Evolutionary conservation across 192 early-diverging fungal genomes (phyloP), one percentile per base, ranked within the genome.

Genomic region (Diversispora eburnea): DNA sequence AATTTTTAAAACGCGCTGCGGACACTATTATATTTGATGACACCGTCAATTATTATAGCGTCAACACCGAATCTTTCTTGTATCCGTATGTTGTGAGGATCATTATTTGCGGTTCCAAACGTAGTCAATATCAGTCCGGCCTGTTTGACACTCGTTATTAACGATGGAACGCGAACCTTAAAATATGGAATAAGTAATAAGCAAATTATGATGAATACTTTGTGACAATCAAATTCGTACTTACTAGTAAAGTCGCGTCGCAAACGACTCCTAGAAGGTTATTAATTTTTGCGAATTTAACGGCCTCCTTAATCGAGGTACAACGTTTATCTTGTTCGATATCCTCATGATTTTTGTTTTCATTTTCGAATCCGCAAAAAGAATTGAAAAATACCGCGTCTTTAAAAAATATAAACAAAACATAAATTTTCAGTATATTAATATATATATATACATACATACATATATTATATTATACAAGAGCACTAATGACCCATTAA

Each of bases 181-280:
- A 55, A 57, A 55, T 41, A 69, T 42, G 46, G 20, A 33, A 67
- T 33, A 56, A 48, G 1, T 73, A 60, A 3, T 33, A n/a, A 51
- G 67, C 45, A 67, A 57, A 51, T 39, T 60, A 7, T 7, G 19
- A n/a, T 58, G 0, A 55, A 49, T 56, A 69, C 51, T 41, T 33
- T 15, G 25, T 43, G 63, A 48, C 51, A 47, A 9, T 12, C 0
- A 59, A 72, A 54, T 42, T 58, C 46, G 48, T 4, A 77, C 82
- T 77, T 85, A 95, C 93, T 82, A 98, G 81, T 67, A 94, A 93
- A 58, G 89, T 89, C 15, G 95, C 92, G 52, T 92, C 91, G 74
- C 93, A 97, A 67, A 99, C 89, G 20, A 99, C 78, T 9, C 98
- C 98, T 6, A 99, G 84, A 41, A 99, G 77, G 79, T 98, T 94